Evolutionary conservation across 2,329 filamentous ascomycete genomes (phyloP), one percentile per base, ranked within the genome.

Genomic region (Thelonectria blattea): DNA sequence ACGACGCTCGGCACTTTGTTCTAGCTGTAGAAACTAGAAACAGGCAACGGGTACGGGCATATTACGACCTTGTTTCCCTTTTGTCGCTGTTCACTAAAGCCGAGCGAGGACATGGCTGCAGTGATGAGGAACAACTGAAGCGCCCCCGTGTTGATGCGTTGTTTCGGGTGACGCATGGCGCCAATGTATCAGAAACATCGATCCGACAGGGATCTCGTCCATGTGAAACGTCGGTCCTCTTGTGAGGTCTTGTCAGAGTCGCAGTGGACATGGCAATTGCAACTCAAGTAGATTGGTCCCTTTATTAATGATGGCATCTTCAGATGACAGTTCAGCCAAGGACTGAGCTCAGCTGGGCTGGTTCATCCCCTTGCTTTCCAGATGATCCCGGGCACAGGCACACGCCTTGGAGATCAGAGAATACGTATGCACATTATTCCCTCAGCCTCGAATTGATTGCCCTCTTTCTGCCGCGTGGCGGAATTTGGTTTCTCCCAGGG

Each of bases 111-210:
- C 9, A 24, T 27, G 18, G 14, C 11, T 20, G n/a, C n/a, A n/a
- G n/a, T n/a, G n/a, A n/a, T n/a, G 22, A 45, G 43, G 22, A 46
- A 22, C 43, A 46, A 46, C 15, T 5, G 22, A 37, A 24, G 22
- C 3, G 30, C 27, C 2, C 24, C 50, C 41, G 17, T 34, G 30
- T 47, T n/a, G 24, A 20, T 56, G 45, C 10, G 24, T 24, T 45
- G 45, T 50, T 56, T 55, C 52, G 10, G 32, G 32, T 18, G 10
- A 12, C 32, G 15, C 43, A 11, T 34, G 17, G 15, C 42, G 15
- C 58, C 34, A 55, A 43, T 60, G 52, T 60, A 60, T 60, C 52
- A 56, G 58, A 60, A 56, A 60, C 52, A 17, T 15, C 17, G 43
- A 56, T 32, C 39, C 32, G 34, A 30, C 58, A 24, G 42, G 52